Percentiles rank a stretch among this genome's conserved stretches.
These are phyloP conservation scores for Aphanomyces euteiches DNA, from an alignment of 352 stramenopile species.

Conservation along the genomic window DNA sequence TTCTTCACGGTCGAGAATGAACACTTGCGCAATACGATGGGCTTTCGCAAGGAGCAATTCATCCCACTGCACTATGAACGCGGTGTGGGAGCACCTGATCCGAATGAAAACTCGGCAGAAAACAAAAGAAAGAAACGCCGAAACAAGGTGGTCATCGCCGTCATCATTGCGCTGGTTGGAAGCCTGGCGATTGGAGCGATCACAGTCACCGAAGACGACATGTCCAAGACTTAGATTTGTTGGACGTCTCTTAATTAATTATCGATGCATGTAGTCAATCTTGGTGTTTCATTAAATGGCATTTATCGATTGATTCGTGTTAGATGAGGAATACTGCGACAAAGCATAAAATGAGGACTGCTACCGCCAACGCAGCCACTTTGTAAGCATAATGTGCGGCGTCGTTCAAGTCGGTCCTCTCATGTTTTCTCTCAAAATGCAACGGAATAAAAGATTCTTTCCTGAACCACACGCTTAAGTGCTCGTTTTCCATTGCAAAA, in stretches of 20 bases:
- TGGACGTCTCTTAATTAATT: not conserved
- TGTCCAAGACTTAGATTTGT: not conserved
- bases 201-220: conserved; percentile 23
- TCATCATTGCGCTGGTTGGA: conserved; percentile 19
- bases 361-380: not conserved
- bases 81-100: conserved; percentile 41
- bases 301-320: not conserved
- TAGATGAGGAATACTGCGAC: conserved; percentile 4
- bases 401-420: not conserved
- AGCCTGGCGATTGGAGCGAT: conserved; percentile 23
- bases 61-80: conserved; percentile 82
- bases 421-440: conserved; percentile 38
- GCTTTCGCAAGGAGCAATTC: conserved; percentile 76
- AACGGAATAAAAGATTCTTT: conserved; percentile 77
- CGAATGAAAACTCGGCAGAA: conserved; percentile 36
- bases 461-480: conserved; percentile 73
- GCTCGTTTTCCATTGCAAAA: conserved; percentile 81
- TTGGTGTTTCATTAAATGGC: too few relatives aligned
- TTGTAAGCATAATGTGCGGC: conserved; percentile 1
- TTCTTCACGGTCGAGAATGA: conserved; percentile 85
- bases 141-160: conserved; percentile 23
- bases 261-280: too few relatives aligned
- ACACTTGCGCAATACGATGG: conserved; percentile 81
- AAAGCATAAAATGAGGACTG: not conserved
- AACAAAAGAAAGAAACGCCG: conserved; percentile 30